Evolutionary conservation across 1,139 yeast genomes (phyloP).

Genomic region (Pneumocystis oryctolagi): DNA sequence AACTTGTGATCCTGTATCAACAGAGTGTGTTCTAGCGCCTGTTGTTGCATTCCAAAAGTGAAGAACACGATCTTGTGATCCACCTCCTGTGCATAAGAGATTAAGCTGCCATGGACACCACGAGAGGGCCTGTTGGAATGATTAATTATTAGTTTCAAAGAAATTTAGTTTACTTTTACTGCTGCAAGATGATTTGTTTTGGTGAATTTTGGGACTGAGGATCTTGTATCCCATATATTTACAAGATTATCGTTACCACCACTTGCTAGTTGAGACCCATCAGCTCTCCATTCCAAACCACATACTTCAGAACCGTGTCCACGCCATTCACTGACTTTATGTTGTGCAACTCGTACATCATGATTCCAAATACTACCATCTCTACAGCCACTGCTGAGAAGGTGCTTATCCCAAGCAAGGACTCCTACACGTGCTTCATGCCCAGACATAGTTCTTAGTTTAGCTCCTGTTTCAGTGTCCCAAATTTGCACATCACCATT

Average conservation of each 20-base stretch:
- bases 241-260: constrained; percentile 95
- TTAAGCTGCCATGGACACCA: constrained; percentile 88
- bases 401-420: constrained; percentile 72
- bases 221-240: constrained; percentile 86
- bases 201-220: constrained; percentile 54
- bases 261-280: constrained; percentile 73
- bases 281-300: constrained; percentile 74
- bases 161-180: constrained; percentile 36
- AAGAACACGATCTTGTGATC: constrained; percentile 75
- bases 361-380: constrained; percentile 76
- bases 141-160: background rate
- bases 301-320: constrained; percentile 83
- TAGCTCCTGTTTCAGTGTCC: constrained; percentile 71
- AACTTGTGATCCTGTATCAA: constrained; percentile 88
- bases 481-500: constrained; percentile 83
- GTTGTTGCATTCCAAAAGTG: constrained; percentile 93
- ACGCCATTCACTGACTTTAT: constrained; percentile 44
- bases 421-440: constrained; percentile 67
- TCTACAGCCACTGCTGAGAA: constrained; percentile 69
- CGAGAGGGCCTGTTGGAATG: constrained; percentile 41
- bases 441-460: constrained; percentile 62
- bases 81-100: constrained; percentile 90
- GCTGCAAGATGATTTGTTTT: constrained; percentile 84
- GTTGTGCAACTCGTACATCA: constrained; percentile 81
- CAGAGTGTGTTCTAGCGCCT: constrained; percentile 72